These are phyloP conservation scores for Backusella sp. DNA, from an alignment of 192 early-diverging fungal genomes.

Conservation along the genomic window DNA sequence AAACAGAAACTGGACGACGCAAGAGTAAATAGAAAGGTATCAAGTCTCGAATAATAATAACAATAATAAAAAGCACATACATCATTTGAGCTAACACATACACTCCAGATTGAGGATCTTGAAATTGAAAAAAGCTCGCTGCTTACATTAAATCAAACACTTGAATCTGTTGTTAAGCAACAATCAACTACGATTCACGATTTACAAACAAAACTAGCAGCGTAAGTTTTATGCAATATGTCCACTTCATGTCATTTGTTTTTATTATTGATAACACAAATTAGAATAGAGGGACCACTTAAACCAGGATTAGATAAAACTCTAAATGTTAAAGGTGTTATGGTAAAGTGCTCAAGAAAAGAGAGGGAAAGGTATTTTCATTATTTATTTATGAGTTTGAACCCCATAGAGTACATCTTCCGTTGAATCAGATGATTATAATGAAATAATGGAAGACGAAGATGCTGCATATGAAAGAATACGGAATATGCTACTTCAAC, in stretches of 20 bases:
- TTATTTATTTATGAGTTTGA: not conserved
- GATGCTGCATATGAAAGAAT: constrained; percentile 22
- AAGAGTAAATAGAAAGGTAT: constrained; percentile 25
- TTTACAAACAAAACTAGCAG: constrained; percentile 11
- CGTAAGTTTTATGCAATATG: constrained; percentile 1
- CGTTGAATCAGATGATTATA: constrained; percentile 8
- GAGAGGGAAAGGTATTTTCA: not conserved
- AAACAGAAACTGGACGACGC: constrained; percentile 18
- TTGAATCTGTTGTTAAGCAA: constrained; percentile 18
- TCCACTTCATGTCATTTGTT: not conserved
- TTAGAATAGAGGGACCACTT: constrained; percentile 8
- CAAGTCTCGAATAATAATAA: not conserved
- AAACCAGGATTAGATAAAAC: constrained; percentile 9
- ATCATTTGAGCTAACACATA: not conserved
- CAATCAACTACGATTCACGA: constrained; percentile 16
- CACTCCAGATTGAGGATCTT: constrained; percentile 19
- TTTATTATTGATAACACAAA: not conserved
- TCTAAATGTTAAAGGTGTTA: constrained; percentile 5
- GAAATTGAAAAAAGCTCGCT: constrained; percentile 30
- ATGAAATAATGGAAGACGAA: constrained; percentile 11
- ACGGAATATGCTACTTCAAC: constrained; percentile 13
- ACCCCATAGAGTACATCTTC: not conserved
- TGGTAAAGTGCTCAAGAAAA: constrained; percentile 2
- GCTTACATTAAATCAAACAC: constrained; percentile 18
- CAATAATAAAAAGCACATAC: not conserved